These are phyloP conservation scores for Rosa persica DNA, from an alignment of 306 rosid species.

Conservation along the genomic window DNA sequence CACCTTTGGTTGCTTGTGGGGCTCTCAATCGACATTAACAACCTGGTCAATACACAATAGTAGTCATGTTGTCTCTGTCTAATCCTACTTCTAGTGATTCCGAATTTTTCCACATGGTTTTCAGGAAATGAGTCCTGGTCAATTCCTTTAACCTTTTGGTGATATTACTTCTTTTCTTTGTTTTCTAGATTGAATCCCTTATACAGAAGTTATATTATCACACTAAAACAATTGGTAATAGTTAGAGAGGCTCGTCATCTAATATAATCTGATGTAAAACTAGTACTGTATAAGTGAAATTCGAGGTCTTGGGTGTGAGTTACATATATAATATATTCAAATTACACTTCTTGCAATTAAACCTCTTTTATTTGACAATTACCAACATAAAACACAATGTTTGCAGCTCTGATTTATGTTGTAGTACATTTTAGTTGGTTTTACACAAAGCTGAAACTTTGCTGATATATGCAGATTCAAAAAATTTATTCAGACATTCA, in stretches of 20 bases:
- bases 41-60: conserved; percentile 5
- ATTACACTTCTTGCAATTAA: not conserved
- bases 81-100: conserved; percentile 5
- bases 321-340: not conserved
- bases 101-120: conserved; percentile 7
- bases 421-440: not conserved
- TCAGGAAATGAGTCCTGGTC: conserved; percentile 23
- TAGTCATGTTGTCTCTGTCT: conserved; percentile 28
- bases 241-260: not conserved
- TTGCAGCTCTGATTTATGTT: not conserved
- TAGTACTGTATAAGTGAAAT: not conserved
- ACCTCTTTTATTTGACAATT: not conserved
- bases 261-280: not conserved
- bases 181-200: not conserved
- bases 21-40: conserved; percentile 15
- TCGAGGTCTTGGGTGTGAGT: not conserved
- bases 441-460: not conserved
- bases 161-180: not conserved
- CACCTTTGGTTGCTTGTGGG: conserved; percentile 36
- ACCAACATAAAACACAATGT: not conserved
- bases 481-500: not conserved
- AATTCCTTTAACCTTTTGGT: conserved; percentile 2
- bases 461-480: not conserved
- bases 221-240: not conserved
- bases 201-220: not conserved